Percentiles rank a stretch among this genome's conserved stretches.
Evolutionary conservation across 257 asterid genomes (phyloP).

Genomic region (Jacaranda copaia): DNA sequence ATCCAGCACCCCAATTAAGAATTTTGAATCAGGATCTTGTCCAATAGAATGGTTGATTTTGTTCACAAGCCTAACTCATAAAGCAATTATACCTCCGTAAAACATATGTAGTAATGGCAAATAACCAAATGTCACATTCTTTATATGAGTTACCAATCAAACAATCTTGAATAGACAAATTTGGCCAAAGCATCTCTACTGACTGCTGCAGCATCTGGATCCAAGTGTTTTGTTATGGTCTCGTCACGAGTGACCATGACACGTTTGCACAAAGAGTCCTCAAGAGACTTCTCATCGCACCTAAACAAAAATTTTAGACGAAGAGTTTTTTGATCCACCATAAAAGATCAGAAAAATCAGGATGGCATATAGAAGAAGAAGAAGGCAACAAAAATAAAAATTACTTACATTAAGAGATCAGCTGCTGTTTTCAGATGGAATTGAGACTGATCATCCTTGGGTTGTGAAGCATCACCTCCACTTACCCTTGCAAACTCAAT

Average conservation of each 20-base stretch:
- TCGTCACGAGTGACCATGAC: conserved; percentile 82
- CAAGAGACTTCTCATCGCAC: conserved; percentile 72
- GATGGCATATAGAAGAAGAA: conserved; percentile 16
- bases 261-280: conserved; percentile 74
- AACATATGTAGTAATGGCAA: neutral
- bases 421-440: conserved; percentile 68
- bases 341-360: neutral
- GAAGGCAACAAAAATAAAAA: neutral
- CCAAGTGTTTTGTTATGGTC: conserved; percentile 69
- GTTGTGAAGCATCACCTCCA: conserved; percentile 66
- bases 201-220: conserved; percentile 63
- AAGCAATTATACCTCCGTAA: conserved; percentile 22
- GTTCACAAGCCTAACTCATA: conserved; percentile 67
- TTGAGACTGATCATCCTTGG: conserved; percentile 69
- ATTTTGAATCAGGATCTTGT: conserved; percentile 72
- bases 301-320: conserved; percentile 41
- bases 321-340: conserved; percentile 31
- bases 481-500: conserved; percentile 64
- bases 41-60: conserved; percentile 75
- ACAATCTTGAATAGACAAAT: conserved; percentile 67
- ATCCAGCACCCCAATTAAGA: conserved; percentile 81
- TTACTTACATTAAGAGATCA: conserved; percentile 65
- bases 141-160: conserved; percentile 67
- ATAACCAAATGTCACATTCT: neutral
- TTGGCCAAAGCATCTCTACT: conserved; percentile 80